Base-by-base conservation (phyloP, 805 yeast genomes). In the Vanderwaltozyma tropicalis region DNA sequence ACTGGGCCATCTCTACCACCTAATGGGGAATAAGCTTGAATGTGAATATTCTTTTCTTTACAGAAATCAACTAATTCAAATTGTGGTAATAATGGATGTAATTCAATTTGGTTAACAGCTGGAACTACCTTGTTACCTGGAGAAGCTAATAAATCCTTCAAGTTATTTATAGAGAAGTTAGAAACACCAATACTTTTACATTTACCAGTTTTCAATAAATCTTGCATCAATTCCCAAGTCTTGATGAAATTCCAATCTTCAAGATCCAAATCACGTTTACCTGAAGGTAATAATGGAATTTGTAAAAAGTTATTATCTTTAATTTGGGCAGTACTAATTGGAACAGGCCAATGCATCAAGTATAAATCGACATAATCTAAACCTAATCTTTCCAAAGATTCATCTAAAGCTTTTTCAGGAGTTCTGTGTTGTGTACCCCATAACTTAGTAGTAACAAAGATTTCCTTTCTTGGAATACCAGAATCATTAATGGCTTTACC, bases 321-420 rank as follows among this genome's bases (percentile, higher is more conserved):
- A 32, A 53, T 62, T 18, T 59, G 63, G 49, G 62, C 67, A 31
- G 67, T 59, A 44, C 55, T 70, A 41, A 72, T 57, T 11, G 80
- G 64, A 30, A 72, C 71, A 5, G 95, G 95, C 94, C 94, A 85
- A 61, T 85, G 95, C 56, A 84, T 70, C 53, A 85, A 68, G 55
- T 78, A 77, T 41, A 85, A 63, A 55, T 85, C 95, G 37, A 85
- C 80, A 51, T 85, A 85, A 35, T 80, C 89, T 47, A 82, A 52
- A 0, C 77, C 78, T 43, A 84, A 66, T 51, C 78, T 74, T 47
- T 68, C 49, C 50, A 84, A 66, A 6, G 88, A 78, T 35, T 61
- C 63, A 10, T 74, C 69, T 29, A 83, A 59, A 10, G 80, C 81
- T 16, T 53, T 62, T 26, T 53, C 71, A 11, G 78, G 78, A 31